Evolutionary conservation across 169 alveolate genomes (phyloP).

Genomic region (Perkinsus olseni): DNA sequence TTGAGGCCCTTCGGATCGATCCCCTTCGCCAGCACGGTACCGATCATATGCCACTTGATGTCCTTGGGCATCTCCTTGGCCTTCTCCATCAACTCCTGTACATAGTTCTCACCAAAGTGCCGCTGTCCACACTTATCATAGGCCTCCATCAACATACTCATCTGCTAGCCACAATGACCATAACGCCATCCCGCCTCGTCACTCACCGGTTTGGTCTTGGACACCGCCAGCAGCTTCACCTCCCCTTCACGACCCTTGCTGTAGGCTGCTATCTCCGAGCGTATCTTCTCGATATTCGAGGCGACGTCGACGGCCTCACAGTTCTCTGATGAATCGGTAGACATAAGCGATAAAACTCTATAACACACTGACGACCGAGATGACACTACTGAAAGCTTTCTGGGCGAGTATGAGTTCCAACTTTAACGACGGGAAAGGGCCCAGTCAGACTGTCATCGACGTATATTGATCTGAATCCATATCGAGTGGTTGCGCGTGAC

Average conservation of each 20-base stretch:
- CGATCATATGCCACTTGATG: slow-evolving; percentile 88
- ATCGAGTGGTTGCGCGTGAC: too few relatives aligned
- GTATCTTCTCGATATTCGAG: not conserved
- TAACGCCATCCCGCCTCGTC: not conserved
- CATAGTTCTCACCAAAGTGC: slow-evolving; percentile 85
- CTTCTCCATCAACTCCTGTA: slow-evolving; percentile 76
- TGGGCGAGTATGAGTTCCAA: too few relatives aligned
- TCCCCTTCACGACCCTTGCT: not conserved
- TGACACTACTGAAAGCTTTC: too few relatives aligned
- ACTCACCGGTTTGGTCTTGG: not conserved
- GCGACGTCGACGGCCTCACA: not conserved
- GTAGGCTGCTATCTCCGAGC: not conserved
- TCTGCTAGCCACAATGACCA: not conserved
- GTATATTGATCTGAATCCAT: too few relatives aligned
- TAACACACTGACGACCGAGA: too few relatives aligned
- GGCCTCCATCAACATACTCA: not conserved
- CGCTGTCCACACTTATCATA: not conserved
- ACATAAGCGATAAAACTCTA: not conserved
- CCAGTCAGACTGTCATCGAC: too few relatives aligned
- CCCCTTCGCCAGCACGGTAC: too few relatives aligned
- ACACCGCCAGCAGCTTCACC: not conserved
- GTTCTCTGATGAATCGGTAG: not conserved
- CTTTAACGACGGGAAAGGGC: too few relatives aligned
- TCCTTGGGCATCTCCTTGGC: slow-evolving; percentile 63
- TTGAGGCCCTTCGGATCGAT: too few relatives aligned